A percentile compares a stretch with the other conserved stretches of the same genome.
These are phyloP conservation scores for Cyberlindnera galapagoensis DNA, from an alignment of 805 yeast genomes.

Conservation along the genomic window DNA sequence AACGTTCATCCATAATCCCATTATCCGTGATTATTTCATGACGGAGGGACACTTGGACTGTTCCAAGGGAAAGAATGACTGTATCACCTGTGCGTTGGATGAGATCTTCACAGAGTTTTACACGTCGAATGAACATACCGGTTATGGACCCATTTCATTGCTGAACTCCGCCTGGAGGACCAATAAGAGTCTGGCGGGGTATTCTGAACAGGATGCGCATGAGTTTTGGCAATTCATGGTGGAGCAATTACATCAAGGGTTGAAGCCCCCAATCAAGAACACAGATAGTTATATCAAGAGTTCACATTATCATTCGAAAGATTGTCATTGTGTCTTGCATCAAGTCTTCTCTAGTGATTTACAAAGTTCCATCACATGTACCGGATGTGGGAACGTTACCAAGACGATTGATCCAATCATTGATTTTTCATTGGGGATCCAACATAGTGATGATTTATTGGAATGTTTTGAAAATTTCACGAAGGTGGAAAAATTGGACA, in stretches of 20 bases:
- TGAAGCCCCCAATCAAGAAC: no score
- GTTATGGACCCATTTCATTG: conserved; percentile 76
- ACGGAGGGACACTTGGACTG: conserved; percentile 66
- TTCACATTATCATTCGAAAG: conserved; percentile 8
- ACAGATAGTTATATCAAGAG: no score
- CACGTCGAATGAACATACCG: conserved; percentile 52
- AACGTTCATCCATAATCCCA: conserved; percentile 84
- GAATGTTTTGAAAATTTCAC: conserved; percentile 78
- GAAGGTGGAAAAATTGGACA: conserved; percentile 67
- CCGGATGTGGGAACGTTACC: conserved; percentile 50
- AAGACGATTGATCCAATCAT: conserved; percentile 80
- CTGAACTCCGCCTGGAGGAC: conserved; percentile 85
- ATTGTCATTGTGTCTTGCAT: conserved; percentile 78
- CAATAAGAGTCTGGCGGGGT: conserved; percentile 84
- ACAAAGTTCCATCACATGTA: conserved; percentile 73
- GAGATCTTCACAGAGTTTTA: conserved; percentile 70
- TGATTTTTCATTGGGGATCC: conserved; percentile 79
- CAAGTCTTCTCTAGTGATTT: conserved; percentile 77
- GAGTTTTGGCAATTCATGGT: conserved; percentile 92
- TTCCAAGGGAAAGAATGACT: conserved; percentile 33
- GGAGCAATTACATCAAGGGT: conserved; percentile 66
- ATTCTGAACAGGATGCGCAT: conserved; percentile 97
- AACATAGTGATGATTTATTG: conserved; percentile 37
- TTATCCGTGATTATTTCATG: conserved; percentile 70
- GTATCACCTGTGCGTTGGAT: conserved; percentile 84